Conservation (phyloP, 2,329 filamentous ascomycete species). For the Exophiala phaeomuriformis region DNA sequence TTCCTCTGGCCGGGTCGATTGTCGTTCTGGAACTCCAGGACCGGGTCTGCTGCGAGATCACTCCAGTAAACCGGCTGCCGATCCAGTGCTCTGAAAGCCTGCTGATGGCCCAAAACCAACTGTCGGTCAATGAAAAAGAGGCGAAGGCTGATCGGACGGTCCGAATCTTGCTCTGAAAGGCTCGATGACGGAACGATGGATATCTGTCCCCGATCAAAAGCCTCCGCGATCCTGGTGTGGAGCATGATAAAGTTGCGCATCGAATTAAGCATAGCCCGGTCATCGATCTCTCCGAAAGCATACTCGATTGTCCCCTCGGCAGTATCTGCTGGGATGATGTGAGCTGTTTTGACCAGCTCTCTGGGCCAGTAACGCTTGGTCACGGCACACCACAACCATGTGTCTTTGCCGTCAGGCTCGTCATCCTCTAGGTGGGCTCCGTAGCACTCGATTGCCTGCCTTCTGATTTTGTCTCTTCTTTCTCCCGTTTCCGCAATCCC, state of each 20-base stretch:
- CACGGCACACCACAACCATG: not conserved
- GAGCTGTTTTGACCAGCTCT: not conserved
- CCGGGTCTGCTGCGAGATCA: not conserved
- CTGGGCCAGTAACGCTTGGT: not conserved
- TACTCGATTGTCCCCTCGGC: not conserved
- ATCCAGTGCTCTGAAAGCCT: not conserved
- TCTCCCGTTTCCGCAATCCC: not conserved
- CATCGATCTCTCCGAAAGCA: not conserved
- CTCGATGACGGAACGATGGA: not conserved
- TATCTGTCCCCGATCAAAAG: not conserved
- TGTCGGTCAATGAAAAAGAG: not conserved
- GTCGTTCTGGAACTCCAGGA: not conserved
- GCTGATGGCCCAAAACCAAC: not conserved
- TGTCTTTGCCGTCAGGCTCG: not conserved
- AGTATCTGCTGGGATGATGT: not conserved
- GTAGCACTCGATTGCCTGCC: not conserved
- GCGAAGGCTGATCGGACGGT: not conserved
- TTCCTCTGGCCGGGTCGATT: not conserved
- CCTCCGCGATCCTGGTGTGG: not conserved
- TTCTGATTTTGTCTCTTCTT: not conserved
- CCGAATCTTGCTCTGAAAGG: not conserved
- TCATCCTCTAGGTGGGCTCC: not conserved
- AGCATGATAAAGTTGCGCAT: not conserved
- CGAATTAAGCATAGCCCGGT: not conserved
- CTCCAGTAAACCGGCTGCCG: not conserved